Conservation (phyloP, 331 rosid species). For the Malus hybrid region DNA sequence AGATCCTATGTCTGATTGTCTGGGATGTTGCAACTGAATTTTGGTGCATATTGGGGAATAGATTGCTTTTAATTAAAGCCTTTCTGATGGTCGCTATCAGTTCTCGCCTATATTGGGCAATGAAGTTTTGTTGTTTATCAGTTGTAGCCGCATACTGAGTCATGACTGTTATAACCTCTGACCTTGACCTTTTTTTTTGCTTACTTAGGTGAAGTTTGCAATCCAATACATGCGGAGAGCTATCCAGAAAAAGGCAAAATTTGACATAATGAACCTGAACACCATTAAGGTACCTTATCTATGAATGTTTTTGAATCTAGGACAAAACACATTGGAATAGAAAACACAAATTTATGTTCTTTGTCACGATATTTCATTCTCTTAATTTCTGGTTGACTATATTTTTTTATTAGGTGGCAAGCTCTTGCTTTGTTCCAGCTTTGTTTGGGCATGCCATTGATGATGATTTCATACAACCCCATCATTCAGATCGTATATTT, state of each 20-base stretch:
- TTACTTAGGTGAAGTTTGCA: constrained; percentile 76
- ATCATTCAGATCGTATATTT: constrained; percentile 79
- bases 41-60: background rate
- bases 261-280: constrained; percentile 79
- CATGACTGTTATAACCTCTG: background rate
- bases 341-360: background rate
- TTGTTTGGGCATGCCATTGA: constrained; percentile 86
- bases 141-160: background rate
- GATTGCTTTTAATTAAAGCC: background rate
- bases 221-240: constrained; percentile 52
- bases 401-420: constrained; percentile 59
- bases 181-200: background rate
- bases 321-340: background rate
- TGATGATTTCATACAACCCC: constrained; percentile 92
- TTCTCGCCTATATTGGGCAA: background rate
- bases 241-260: constrained; percentile 93
- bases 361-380: background rate
- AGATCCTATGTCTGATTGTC: background rate
- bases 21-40: background rate
- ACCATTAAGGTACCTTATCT: constrained; percentile 58
- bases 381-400: background rate
- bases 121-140: background rate
- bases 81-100: background rate
- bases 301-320: constrained; percentile 1
- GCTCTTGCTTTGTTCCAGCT: constrained; percentile 79